phyloP scores from a whole-genome alignment of 257 asterid species.

The Nicotiana otophora region DNA sequence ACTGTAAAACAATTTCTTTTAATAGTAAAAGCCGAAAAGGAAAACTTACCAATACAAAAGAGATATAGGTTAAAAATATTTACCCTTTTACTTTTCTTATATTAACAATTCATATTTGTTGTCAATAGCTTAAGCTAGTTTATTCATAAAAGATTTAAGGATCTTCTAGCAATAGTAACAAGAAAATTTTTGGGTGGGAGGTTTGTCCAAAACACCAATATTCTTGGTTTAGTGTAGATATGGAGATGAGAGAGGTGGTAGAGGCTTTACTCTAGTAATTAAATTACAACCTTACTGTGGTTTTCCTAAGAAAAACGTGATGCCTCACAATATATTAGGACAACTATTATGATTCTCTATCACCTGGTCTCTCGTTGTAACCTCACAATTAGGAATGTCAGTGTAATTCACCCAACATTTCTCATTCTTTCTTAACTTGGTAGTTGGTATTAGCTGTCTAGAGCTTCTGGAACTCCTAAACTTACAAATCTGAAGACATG shows the following conservation, averaged over 20 bases:
- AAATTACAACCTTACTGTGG: neutral
- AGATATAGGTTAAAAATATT: neutral
- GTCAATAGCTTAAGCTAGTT: neutral
- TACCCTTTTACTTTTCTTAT: neutral
- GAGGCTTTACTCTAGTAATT: neutral
- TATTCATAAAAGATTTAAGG: neutral
- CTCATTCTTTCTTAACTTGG: neutral
- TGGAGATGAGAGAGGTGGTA: neutral
- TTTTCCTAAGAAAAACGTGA: neutral
- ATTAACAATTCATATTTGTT: neutral
- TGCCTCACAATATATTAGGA: neutral
- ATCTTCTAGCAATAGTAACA: neutral
- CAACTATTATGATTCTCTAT: neutral
- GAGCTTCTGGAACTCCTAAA: neutral
- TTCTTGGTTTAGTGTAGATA: neutral
- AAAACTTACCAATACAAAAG: neutral
- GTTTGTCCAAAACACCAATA: neutral
- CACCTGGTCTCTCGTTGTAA: neutral
- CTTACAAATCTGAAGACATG: neutral
- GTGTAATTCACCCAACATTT: neutral
- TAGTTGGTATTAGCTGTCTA: neutral
- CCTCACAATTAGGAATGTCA: neutral
- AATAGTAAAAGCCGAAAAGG: neutral
- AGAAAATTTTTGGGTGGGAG: neutral
- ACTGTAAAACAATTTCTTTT: neutral